A percentile compares a stretch with the other conserved stretches of the same genome.
Conservation (phyloP, 441 rosid genomes). For the Gossypium davidsonii region DNA sequence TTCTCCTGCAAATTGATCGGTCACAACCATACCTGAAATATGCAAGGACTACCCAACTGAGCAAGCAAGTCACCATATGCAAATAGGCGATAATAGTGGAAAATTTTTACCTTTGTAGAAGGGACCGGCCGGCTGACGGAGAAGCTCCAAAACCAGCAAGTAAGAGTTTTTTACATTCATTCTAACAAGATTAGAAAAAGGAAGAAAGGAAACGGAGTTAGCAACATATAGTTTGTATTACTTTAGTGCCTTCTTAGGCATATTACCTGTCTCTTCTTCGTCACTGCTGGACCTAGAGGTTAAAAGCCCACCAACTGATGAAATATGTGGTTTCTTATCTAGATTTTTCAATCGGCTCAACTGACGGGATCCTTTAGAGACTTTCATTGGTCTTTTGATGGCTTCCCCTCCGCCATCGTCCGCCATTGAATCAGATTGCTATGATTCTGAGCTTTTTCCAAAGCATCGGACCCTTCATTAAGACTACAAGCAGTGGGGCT, state of each 20-base stretch:
- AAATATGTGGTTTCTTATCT: conserved; percentile 19
- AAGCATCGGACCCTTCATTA: conserved; percentile 16
- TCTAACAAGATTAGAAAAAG: neutral
- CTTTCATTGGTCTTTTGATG: conserved; percentile 11
- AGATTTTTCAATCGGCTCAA: conserved; percentile 16
- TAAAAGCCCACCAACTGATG: neutral
- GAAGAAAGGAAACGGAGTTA: neutral
- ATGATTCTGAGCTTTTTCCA: conserved; percentile 12
- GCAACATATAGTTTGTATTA: neutral
- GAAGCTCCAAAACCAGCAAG: neutral
- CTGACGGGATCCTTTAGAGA: neutral
- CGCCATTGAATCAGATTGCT: conserved; percentile 2
- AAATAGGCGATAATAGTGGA: no score
- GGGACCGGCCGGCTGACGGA: no score
- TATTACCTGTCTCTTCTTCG: conserved; percentile 29
- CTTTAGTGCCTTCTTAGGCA: neutral
- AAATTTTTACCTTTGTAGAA: neutral
- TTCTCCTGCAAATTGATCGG: neutral
- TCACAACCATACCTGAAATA: no score
- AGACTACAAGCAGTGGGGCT: conserved; percentile 9
- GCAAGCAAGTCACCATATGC: neutral
- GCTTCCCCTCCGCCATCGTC: conserved; percentile 13
- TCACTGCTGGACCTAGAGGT: conserved; percentile 22
- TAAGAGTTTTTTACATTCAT: neutral
- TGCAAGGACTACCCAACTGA: neutral